Base-by-base conservation (phyloP, 257 asterid species). In the Lithospermum erythrorhizon region DNA sequence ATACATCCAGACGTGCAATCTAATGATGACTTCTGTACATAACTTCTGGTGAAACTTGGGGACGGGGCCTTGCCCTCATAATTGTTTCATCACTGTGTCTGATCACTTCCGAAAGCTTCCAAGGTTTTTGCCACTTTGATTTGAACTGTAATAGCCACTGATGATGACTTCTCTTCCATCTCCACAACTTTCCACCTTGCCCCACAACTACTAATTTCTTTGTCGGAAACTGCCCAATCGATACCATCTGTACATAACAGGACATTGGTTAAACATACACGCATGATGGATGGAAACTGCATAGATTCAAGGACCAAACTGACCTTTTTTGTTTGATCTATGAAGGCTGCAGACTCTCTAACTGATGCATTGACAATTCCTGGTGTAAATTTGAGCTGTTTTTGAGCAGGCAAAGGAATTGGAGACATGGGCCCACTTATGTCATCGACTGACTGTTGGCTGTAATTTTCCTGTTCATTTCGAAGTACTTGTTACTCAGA, bases 101-200 rank as follows among this genome's bases (percentile, higher is more conserved):
- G 65, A 93, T 93, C 83, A 72, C 69, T 76, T 93, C 99, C 0
- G 99, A 93, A 56, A 93, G 99, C 69, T 79, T 93, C 99, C 99
- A 93, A 6, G 99, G 99, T 65, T 93, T 93, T 78, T 93, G 99
- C 99, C 99, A 93, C 73, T 93, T 93, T 96, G 97, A 89, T 71
- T 93, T 93, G 78, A 93, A 93, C 84, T 93, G 99, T 61, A 93
- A 74, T 61, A 89, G 79, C 99, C 99, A 93, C 71, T 88, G 99
- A 66, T 89, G 99, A 64, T 93, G 97, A 75, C 99, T 93, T 83
- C 97, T 93, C 80, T 93, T 93, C 99, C 99, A 93, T 82, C 97
- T 89, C 99, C 99, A 93, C 9, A 93, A 78, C 65, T 83, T 89
- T 69, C 97, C 99, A 55, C 99, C 99, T 22, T 89, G 89, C 62